These are phyloP conservation scores for Eucalyptus marginata DNA, from an alignment of 345 rosid genomes.

Conservation along the genomic window DNA sequence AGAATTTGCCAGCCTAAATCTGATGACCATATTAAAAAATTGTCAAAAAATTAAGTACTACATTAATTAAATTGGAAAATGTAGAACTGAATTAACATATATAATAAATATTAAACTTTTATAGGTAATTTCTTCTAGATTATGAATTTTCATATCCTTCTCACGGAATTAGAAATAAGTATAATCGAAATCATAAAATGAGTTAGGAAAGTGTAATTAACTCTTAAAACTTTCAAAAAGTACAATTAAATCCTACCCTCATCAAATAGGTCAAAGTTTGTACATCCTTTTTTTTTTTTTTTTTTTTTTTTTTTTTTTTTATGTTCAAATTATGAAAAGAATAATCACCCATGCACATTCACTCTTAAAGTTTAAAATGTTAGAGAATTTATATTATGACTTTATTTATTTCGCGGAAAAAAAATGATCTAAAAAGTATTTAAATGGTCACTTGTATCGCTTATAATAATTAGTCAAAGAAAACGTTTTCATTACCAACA, in stretches of 20 bases:
- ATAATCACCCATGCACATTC: too few relatives aligned
- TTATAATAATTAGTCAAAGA: too few relatives aligned
- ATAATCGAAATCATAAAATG: too few relatives aligned
- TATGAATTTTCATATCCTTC: not conserved
- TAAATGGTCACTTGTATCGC: too few relatives aligned
- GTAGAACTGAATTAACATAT: not conserved
- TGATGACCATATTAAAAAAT: not conserved
- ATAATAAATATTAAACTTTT: not conserved
- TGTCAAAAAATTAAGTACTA: not conserved
- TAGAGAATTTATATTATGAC: too few relatives aligned
- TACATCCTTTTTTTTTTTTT: too few relatives aligned
- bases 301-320: accelerated
- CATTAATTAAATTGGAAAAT: not conserved
- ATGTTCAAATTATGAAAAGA: too few relatives aligned
- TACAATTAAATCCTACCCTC: not conserved
- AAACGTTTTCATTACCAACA: too few relatives aligned
- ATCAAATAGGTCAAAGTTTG: not conserved
- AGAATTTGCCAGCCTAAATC: not conserved
- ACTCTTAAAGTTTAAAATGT: too few relatives aligned
- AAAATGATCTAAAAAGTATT: too few relatives aligned
- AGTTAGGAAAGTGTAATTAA: not conserved
- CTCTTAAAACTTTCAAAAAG: too few relatives aligned
- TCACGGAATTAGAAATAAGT: not conserved
- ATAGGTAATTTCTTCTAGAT: not conserved
- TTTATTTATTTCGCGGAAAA: too few relatives aligned